Evolutionary conservation across 305 asterid species (phyloP).

Genomic region (Ajuga reptans): DNA sequence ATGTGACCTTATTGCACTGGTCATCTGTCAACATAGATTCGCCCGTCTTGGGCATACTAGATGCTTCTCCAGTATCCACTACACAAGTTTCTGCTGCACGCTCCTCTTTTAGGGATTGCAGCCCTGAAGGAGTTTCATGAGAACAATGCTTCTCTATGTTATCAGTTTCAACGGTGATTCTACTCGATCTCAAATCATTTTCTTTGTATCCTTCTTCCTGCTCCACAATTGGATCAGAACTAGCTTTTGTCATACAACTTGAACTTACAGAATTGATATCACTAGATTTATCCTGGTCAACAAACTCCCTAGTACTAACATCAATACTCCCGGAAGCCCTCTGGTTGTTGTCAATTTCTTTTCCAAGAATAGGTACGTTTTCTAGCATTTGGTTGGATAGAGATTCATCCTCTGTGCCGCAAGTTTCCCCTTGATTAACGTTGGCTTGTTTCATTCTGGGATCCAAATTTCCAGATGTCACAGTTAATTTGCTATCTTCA

Average conservation of each 20-base stretch:
- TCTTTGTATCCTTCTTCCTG: constrained; percentile 24
- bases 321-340: constrained; percentile 31
- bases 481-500: constrained; percentile 27
- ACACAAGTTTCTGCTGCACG: constrained; percentile 32
- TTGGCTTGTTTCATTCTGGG: constrained; percentile 24
- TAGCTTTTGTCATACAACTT: constrained; percentile 23
- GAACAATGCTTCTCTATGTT: constrained; percentile 25
- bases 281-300: constrained; percentile 31
- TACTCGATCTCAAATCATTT: constrained; percentile 28
- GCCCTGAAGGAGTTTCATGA: constrained; percentile 26
- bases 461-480: constrained; percentile 28
- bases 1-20: constrained; percentile 30
- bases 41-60: constrained; percentile 23
- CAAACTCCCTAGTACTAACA: constrained; percentile 28
- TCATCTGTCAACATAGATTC: constrained; percentile 30
- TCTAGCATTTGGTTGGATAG: constrained; percentile 31
- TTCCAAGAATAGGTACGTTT: constrained; percentile 28
- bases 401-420: constrained; percentile 31
- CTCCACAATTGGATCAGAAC: constrained; percentile 24
- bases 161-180: constrained; percentile 27
- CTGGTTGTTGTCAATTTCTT: constrained; percentile 27
- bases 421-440: constrained; percentile 33
- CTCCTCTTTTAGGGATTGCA: constrained; percentile 34
- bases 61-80: constrained; percentile 25
- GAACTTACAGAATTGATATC: constrained; percentile 29